Evolutionary conservation across 306 rosid genomes (phyloP), one percentile per base, ranked within the genome.

Genomic region (Macrotyloma uniflorum): DNA sequence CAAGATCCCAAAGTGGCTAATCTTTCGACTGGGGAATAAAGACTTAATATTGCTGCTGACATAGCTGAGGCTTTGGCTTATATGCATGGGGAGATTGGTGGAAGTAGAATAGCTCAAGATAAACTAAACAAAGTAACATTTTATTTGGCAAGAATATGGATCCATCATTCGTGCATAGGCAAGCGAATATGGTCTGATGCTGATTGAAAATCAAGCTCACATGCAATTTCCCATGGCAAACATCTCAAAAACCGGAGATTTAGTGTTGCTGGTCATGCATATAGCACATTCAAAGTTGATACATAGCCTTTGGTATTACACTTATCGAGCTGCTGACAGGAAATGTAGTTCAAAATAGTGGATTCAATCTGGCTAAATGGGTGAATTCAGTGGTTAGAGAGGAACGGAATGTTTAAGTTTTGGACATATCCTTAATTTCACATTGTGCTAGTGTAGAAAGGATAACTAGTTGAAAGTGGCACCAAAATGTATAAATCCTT

Each of bases 121-220:
- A 33, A 33, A 33, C 5, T 33, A 33, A 30, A 1, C 4, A 3
- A 30, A 30, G 2, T 26, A 26, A n/a, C n/a, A n/a, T n/a, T n/a
- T n/a, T n/a, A n/a, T n/a, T n/a, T n/a, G n/a, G n/a, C n/a, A n/a
- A n/a, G n/a, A n/a, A n/a, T 26, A 26, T 26, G 28, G 28, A 26
- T 26, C 28, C 28, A 26, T 30, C 32, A 30, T 33, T 3, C 86
- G 12, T 83, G 85, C 86, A 45, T 87, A 26, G 80, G 88, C 20
- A 26, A 83, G 88, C 22, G 93, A 90, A 64, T 90, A 90, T 54
- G 92, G 92, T 14, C 71, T 88, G 38, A 83, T 83, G 91, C 79
- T 61, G 35, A 53, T 65, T 9, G 91, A 86, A 51, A 80, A 77
- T 68, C 85, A 83, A 77, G 86, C 68, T 19, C 63, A 43, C 64